Evolutionary conservation across 2,329 filamentous ascomycete genomes (phyloP), one percentile per base, ranked within the genome.

Genomic region (Nemania abortiva): DNA sequence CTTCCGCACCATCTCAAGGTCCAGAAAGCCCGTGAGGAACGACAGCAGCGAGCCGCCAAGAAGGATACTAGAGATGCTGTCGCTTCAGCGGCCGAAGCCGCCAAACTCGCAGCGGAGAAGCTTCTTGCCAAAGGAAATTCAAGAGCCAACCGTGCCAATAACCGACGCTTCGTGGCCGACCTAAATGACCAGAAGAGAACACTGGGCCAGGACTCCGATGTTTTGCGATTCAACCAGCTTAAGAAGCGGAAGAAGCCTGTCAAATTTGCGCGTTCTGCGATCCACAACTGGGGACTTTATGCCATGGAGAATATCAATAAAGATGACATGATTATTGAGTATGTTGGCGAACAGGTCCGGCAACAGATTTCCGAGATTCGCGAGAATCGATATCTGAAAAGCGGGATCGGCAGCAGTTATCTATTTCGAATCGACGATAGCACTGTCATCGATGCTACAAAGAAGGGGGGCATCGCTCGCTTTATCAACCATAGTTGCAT

Each of bases 221-320:
- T 96, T 34, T 89, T 99, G 76, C 92, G 95, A 67, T 99, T 99
- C 87, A 99, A 99, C 81, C 96, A 98, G 84, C 90, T 99, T 67
- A 98, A 98, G 87, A 99, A 98, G 84, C 92, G 96, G 70, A 99
- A 98, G 89, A 99, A 99, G 86, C 95, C 95, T 1, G 96, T 99
- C 80, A 96, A 97, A 79, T 99, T 99, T 82, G 96, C 95, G 66
- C 90, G 96, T 53, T 99, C 96, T 61, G 96, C 96, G 54, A 99
- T 99, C 76, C 96, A 99, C 82, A 98, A 98, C 77, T 99, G 96
- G 96, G 96, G 96, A 31, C 84, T 99, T 31, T 99, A 99, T 78
- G 95, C 96, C 3, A 95, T 98, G 86, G 96, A 99, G 82, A 96
- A 97, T 78, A 99, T 99, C 72, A 89, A 92, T 69, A 94, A 95